A percentile compares a stretch with the other conserved stretches of the same genome.
phyloP scores from a whole-genome alignment of 139 green algal species.

The Closterium sp. region DNA sequence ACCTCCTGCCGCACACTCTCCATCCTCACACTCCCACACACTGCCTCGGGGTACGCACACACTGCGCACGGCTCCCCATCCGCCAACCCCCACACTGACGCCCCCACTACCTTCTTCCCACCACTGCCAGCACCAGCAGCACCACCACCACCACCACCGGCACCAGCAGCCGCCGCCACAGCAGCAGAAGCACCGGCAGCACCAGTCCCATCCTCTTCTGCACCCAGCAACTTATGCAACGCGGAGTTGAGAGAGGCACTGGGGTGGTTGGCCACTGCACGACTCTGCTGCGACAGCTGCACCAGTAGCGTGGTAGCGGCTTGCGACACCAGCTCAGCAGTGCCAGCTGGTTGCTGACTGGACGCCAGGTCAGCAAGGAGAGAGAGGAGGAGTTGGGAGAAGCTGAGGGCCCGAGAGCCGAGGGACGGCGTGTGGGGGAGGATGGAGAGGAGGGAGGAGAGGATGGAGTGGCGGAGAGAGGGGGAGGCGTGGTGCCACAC shows the following conservation, averaged over 20 bases:
- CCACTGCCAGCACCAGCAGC: neutral
- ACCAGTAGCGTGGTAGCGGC: neutral
- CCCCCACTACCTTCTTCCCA: neutral
- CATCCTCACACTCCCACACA: slow-evolving; percentile 44
- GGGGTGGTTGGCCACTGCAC: slow-evolving; percentile 47
- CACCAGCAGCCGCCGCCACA: neutral
- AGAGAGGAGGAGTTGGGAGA: slow-evolving; percentile 29
- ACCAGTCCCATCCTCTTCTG: slow-evolving; percentile 34
- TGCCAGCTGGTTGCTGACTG: neutral
- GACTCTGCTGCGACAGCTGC: slow-evolving; percentile 27
- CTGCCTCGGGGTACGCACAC: slow-evolving; percentile 38
- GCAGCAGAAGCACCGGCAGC: neutral
- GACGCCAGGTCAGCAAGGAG: slow-evolving; percentile 12
- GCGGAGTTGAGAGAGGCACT: slow-evolving; percentile 36
- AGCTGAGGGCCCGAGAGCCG: slow-evolving; percentile 2
- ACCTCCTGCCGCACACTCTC: slow-evolving; percentile 52
- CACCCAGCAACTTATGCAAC: slow-evolving; percentile 52
- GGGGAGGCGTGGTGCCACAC: slow-evolving; percentile 2
- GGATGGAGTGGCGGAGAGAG: neutral
- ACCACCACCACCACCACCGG: neutral
- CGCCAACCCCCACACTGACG: neutral
- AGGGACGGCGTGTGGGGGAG: slow-evolving; percentile 5
- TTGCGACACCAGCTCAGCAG: neutral
- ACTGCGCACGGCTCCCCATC: slow-evolving; percentile 51
- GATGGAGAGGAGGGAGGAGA: neutral